Evolutionary conservation across 108 stramenopile genomes (phyloP).

Genomic region (Discostella pseudostelligera): DNA sequence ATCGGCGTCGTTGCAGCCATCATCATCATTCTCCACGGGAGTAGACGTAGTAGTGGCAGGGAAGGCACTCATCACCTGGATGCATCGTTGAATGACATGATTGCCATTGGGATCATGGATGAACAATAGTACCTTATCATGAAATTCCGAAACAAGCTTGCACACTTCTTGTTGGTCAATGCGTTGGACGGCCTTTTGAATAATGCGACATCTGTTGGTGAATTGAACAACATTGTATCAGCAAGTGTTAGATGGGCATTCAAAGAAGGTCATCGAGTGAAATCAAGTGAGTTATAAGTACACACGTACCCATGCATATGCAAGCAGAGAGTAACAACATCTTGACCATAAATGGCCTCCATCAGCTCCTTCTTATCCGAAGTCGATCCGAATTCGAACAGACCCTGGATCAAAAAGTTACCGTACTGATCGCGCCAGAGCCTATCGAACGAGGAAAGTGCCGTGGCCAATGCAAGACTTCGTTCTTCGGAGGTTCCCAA

Average conservation of each 20-base stretch:
- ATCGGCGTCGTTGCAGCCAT: slow-evolving; percentile 22
- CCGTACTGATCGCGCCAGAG: slow-evolving; percentile 86
- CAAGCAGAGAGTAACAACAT: slow-evolving; percentile 68
- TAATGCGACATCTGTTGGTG: slow-evolving; percentile 80
- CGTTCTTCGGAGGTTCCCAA: slow-evolving; percentile 70
- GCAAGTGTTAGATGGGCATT: not conserved
- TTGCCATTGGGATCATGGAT: slow-evolving; percentile 96
- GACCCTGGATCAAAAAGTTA: slow-evolving; percentile 93
- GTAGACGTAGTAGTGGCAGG: slow-evolving; percentile 4
- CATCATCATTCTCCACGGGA: too few species aligned
- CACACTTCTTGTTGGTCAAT: slow-evolving; percentile 65
- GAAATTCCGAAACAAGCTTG: slow-evolving; percentile 75
- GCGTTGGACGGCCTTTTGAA: slow-evolving; percentile 87
- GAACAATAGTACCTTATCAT: slow-evolving; percentile 77
- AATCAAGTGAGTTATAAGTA: too few species aligned
- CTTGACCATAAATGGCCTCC: slow-evolving; percentile 52
- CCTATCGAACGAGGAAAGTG: slow-evolving; percentile 55
- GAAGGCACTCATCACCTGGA: slow-evolving; percentile 77
- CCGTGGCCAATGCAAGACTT: slow-evolving; percentile 71
- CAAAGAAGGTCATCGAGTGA: not conserved
- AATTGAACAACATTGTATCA: slow-evolving; percentile 1
- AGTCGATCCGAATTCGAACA: slow-evolving; percentile 80
- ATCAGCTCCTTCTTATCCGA: slow-evolving; percentile 66
- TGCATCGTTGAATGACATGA: slow-evolving; percentile 95
- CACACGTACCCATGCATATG: slow-evolving; percentile 87